Base-by-base conservation (phyloP, 2,329 filamentous ascomycete species). In the Colletotrichum cordylinicola region DNA sequence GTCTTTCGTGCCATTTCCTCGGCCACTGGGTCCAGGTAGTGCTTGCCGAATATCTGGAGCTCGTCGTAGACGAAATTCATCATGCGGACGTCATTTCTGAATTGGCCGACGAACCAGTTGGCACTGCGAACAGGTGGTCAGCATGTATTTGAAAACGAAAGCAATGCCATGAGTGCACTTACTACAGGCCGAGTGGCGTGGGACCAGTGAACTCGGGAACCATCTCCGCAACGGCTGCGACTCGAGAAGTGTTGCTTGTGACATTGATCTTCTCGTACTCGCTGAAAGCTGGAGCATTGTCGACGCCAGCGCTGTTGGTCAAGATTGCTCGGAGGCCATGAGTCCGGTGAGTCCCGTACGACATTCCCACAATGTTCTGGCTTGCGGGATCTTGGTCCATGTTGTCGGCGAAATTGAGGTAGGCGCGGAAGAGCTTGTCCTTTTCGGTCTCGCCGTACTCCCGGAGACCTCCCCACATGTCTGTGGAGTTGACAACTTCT, bases 91-190 rank as follows among this genome's bases (percentile, higher is more conserved):
- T 82, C 80, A 62, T 81, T 80, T 18, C 77, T 78, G 29, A 80
- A 80, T 72, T 80, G 78, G 62, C 81, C 82, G 2, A 81, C 81
- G 75, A 83, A 79, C 84, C 84, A 85, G 74, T 83, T 83, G 70
- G 79, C 79, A 62, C 78, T 74, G 6, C 5, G 2, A 39, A 79
- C 0, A 2, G 15, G 12, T 0, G 18, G 21, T 56, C 4, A 55
- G 10, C 4, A 37, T 7, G 15, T 1, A 16, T 7, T 76, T n/a
- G 10, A 10, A 65, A 52, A 10, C 18, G 27, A 18, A 18, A 16
- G 9, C 18, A 10, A 18, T 5, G 13, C 2, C 21, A 16, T 15
- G 31, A 7, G n/a, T 10, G 9, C 18, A 75, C 68, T 27, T 67
- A 75, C 68, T 67, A 82, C 7, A 81, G 79, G 9, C 81, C 82